Evolutionary conservation across 2,329 filamentous ascomycete genomes (phyloP).

Genomic region (Botryotinia globosa): DNA sequence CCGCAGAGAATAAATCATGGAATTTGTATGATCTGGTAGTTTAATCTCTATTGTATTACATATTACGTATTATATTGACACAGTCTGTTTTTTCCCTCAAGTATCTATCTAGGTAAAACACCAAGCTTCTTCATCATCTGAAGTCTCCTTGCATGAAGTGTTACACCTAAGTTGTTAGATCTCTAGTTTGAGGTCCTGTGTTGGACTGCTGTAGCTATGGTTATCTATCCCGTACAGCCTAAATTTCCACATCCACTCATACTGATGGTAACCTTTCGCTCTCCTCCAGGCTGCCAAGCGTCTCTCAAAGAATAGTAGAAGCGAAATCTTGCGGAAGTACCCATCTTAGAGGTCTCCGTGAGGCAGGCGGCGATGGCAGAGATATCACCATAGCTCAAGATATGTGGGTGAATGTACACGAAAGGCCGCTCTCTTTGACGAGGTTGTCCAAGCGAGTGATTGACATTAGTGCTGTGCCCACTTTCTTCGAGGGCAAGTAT

Average conservation of each 20-base stretch:
- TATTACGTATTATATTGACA: not conserved
- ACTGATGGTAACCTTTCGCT: not conserved
- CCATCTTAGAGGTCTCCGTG: not conserved
- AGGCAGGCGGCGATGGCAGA: not conserved
- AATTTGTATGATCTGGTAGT: not conserved
- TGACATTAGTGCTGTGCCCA: not conserved
- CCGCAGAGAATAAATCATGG: not conserved
- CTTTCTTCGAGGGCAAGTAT: not conserved
- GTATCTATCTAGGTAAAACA: not conserved
- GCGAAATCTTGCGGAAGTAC: not conserved
- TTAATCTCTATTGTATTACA: not conserved
- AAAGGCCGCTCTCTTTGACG: not conserved
- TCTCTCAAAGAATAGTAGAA: no score
- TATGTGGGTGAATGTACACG: not conserved
- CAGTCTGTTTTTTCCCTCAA: not conserved
- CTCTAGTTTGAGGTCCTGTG: not conserved
- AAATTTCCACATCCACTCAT: not conserved
- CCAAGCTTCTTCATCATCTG: not conserved
- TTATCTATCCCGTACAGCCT: not conserved
- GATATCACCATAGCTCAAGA: not conserved
- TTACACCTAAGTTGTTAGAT: not conserved
- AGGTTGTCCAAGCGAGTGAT: not conserved
- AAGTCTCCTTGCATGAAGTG: constrained; percentile 11
- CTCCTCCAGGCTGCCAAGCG: not conserved
- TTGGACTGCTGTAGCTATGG: not conserved